Evolutionary conservation across 2,329 filamentous ascomycete species (phyloP), one percentile per base, ranked within the genome.

Genomic region (Fusarium sambucinum): DNA sequence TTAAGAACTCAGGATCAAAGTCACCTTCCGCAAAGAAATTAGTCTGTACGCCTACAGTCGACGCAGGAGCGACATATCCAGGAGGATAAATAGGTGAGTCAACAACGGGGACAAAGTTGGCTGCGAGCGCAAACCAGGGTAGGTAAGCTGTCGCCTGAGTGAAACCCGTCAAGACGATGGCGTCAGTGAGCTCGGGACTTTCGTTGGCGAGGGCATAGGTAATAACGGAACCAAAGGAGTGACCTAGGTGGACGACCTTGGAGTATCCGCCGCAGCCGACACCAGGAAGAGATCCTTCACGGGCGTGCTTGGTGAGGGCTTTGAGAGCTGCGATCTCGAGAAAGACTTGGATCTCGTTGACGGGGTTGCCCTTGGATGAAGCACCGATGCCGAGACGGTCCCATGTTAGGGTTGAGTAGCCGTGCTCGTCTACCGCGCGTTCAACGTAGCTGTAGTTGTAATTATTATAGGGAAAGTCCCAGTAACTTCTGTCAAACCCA

Each of bases 371-470:
- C 71, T 85, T 86, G 6, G 84, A 84, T 1, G 87, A 89, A 59
- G 80, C 78, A 40, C 85, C 88, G 41, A 90, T 82, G 32, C 89
- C 89, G 8, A 90, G 83, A 19, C 89, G 86, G 76, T 91, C 88
- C 77, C 84, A 89, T 12, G 83, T 78, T 45, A 91, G 82, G 3
- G 87, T 89, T 32, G 84, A 86, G 79, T 86, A 90, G 40, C 85
- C 85, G 38, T 84, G 80, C 11, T 80, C 79, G 7, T 82, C 83
- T 3, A 89, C 81, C 3, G 89, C 88, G 14, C 77, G 77, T 46
- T 85, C 80, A 29, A 87, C 81, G 74, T 91, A 91, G 72, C 84
- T 87, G 79, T 91, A 90, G 73, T 89, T 87, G 80, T 82, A 85
- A 70, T 84, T 79, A 73, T 87, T 82, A 77, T 80, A 85, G 1